These are phyloP conservation scores for Globisporangium solare DNA, from an alignment of 352 stramenopile species.

Conservation along the genomic window DNA sequence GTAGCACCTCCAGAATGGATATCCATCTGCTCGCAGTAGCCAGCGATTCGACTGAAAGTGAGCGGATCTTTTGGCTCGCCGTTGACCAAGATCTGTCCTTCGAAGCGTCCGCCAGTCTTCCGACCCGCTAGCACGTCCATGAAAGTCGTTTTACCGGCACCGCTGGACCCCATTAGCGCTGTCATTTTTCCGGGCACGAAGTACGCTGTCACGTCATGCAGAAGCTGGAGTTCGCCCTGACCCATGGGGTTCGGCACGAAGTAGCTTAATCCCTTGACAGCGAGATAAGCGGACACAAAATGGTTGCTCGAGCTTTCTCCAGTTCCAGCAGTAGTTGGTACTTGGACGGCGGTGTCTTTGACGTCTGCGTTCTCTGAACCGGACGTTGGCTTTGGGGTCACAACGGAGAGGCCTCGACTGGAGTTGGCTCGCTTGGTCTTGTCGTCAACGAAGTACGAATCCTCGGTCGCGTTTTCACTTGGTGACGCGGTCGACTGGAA, in stretches of 20 bases:
- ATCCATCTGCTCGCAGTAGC: constrained; percentile 86
- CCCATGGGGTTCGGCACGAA: constrained; percentile 37
- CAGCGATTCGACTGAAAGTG: constrained; percentile 22
- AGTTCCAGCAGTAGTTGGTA: constrained; percentile 1
- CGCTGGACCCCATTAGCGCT: constrained; percentile 61
- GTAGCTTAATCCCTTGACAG: constrained; percentile 32
- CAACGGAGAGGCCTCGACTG: not conserved
- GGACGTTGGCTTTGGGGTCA: not conserved
- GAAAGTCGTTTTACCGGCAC: constrained; percentile 54
- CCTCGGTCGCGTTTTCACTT: not conserved
- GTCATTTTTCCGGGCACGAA: constrained; percentile 45
- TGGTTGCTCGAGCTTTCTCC: not conserved
- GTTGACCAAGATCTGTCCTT: constrained; percentile 82
- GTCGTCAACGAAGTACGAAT: constrained; percentile 5
- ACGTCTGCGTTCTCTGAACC: not conserved
- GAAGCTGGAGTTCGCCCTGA: constrained; percentile 24
- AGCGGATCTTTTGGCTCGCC: constrained; percentile 40
- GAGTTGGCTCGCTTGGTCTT: constrained; percentile 4
- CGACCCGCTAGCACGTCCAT: constrained; percentile 47
- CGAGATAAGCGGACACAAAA: constrained; percentile 27
- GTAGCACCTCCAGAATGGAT: constrained; percentile 76
- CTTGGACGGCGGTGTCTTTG: constrained; percentile 10
- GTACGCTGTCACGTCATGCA: constrained; percentile 32
- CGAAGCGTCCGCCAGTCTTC: constrained; percentile 48
- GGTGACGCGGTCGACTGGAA: constrained; percentile 9